Percentiles rank a stretch among this genome's conserved stretches.
Evolutionary conservation across 352 stramenopile species (phyloP).

Genomic region (Globisporangium orthogonon): DNA sequence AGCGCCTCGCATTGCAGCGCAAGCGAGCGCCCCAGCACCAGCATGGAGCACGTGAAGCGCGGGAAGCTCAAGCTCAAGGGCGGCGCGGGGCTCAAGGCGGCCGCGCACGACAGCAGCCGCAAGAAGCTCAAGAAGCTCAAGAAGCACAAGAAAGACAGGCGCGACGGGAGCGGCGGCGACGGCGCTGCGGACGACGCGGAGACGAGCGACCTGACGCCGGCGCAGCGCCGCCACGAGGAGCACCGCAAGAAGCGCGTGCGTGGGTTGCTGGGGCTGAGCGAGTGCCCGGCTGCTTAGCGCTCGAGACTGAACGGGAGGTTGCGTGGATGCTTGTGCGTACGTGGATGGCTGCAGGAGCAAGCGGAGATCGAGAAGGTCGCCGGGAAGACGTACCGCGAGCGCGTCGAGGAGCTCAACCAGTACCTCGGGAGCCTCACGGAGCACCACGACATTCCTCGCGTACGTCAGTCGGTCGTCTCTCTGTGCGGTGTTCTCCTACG

Average conservation of each 20-base stretch:
- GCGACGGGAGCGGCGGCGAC: neutral
- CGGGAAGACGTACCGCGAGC: slow-evolving; percentile 86
- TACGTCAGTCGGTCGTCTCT: slow-evolving; percentile 25
- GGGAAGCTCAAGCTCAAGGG: slow-evolving; percentile 83
- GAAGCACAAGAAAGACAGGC: slow-evolving; percentile 29
- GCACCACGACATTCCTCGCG: slow-evolving; percentile 96
- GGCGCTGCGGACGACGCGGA: slow-evolving; percentile 11
- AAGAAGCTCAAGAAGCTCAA: slow-evolving; percentile 44
- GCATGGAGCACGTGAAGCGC: slow-evolving; percentile 76
- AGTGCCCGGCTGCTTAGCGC: neutral
- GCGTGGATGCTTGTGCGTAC: neutral
- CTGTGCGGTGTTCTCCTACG: neutral
- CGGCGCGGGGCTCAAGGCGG: slow-evolving; percentile 53
- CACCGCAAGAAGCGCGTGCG: slow-evolving; percentile 75
- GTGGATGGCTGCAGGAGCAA: slow-evolving; percentile 44
- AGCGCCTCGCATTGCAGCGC: too few relatives aligned
- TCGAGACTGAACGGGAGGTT: slow-evolving; percentile 3
- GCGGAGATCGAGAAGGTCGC: slow-evolving; percentile 83
- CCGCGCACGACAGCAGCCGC: slow-evolving; percentile 20
- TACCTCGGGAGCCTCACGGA: slow-evolving; percentile 94
- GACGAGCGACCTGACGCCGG: slow-evolving; percentile 55
- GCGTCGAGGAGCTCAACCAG: slow-evolving; percentile 96
- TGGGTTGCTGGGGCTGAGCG: slow-evolving; percentile 3
- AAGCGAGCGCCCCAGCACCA: slow-evolving; percentile 2
- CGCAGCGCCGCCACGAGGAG: slow-evolving; percentile 71